Conservation (phyloP, 352 stramenopile species). For the Pythium brachiatum region DNA sequence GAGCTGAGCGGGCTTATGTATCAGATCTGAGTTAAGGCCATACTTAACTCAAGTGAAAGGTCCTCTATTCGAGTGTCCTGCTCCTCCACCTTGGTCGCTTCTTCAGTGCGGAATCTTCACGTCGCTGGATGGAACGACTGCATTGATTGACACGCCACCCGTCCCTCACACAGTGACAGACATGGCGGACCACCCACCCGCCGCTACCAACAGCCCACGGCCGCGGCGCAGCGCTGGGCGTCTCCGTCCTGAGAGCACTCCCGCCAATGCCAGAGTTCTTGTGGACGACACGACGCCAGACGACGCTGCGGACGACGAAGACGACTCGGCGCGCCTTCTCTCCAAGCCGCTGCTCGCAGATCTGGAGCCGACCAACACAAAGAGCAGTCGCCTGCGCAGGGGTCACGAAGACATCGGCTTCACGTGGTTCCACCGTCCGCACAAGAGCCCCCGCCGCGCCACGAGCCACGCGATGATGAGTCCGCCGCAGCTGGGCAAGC, state of each 20-base stretch:
- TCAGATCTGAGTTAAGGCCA: background rate
- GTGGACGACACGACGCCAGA: background rate
- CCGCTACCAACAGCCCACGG: background rate
- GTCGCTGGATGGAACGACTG: background rate
- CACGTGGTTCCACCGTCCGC: conserved; percentile 20
- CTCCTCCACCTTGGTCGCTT: background rate
- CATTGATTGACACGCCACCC: background rate
- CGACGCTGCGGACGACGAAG: background rate
- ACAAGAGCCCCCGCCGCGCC: background rate
- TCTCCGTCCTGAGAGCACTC: background rate
- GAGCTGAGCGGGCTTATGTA: background rate
- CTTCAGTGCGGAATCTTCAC: background rate
- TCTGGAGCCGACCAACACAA: background rate
- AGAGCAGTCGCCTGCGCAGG: background rate
- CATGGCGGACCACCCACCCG: background rate
- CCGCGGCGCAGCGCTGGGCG: background rate
- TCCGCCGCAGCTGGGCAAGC: conserved; percentile 20
- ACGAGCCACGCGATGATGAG: conserved; percentile 3
- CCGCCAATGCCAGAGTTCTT: background rate
- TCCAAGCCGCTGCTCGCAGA: conserved; percentile 20
- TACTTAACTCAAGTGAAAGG: background rate
- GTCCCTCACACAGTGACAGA: background rate
- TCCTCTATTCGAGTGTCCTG: background rate
- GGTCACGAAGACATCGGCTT: conserved; percentile 14
- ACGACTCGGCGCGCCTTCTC: conserved; percentile 5